Conservation (phyloP, 371 early-diverging fungal species). For the Mucor saturninus region DNA sequence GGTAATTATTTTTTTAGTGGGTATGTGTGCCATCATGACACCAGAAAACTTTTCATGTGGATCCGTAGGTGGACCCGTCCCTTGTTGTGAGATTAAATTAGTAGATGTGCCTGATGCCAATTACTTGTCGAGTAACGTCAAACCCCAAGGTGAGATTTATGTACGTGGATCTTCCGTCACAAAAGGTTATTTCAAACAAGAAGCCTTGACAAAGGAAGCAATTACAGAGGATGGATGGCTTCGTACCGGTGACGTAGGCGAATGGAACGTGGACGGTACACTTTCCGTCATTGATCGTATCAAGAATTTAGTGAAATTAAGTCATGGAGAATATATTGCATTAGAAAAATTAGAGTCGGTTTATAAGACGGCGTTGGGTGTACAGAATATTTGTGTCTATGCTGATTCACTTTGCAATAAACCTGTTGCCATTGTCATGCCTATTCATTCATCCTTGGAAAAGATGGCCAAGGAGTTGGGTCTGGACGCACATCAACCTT, state of each 20-base stretch:
- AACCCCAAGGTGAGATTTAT: constrained; percentile 87
- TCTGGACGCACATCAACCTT: constrained; percentile 23
- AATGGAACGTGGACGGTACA: constrained; percentile 69
- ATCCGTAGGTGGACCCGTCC: constrained; percentile 83
- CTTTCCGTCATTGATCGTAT: constrained; percentile 79
- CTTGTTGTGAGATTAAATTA: constrained; percentile 87
- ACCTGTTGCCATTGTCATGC: constrained; percentile 79
- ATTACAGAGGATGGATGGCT: constrained; percentile 87
- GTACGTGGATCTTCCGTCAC: constrained; percentile 80
- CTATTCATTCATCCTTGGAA: constrained; percentile 47
- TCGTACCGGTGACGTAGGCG: constrained; percentile 91
- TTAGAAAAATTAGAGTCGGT: constrained; percentile 96
- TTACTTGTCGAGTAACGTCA: constrained; percentile 70
- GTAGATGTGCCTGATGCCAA: constrained; percentile 85
- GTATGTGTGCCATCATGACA: constrained; percentile 67
- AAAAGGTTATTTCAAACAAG: constrained; percentile 71
- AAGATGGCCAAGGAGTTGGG: constrained; percentile 15
- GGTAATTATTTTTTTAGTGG: constrained; percentile 11
- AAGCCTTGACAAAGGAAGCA: constrained; percentile 70
- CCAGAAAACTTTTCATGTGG: constrained; percentile 67
- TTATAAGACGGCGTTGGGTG: constrained; percentile 78
- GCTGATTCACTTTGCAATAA: constrained; percentile 73
- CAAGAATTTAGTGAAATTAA: constrained; percentile 85
- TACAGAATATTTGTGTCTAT: constrained; percentile 86
- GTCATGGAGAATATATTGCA: constrained; percentile 92